These are phyloP conservation scores for Lithocarpus polystachyus DNA, from an alignment of 306 rosid genomes.

Conservation along the genomic window DNA sequence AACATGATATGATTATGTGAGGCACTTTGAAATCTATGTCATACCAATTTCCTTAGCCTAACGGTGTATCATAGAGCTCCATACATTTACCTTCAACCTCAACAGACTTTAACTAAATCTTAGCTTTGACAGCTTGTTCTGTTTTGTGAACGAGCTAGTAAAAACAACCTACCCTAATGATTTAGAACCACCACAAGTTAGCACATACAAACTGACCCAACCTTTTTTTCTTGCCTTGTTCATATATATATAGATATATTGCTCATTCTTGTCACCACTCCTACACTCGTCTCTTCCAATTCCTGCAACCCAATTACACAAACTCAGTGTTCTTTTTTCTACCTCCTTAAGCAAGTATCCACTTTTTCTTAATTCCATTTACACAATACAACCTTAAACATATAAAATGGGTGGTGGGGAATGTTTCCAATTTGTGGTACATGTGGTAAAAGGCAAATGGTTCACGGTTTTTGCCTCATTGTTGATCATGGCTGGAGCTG, in stretches of 20 bases:
- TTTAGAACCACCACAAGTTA: not conserved
- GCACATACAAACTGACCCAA: not conserved
- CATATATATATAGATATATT: not conserved
- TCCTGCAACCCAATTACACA: too few species aligned
- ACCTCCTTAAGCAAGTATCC: too few species aligned
- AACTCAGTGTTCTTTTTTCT: too few species aligned
- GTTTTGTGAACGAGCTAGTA: not conserved
- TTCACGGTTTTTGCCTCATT: conserved; percentile 47
- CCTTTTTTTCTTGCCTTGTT: not conserved
- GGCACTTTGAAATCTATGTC: too few species aligned
- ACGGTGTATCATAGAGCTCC: not conserved
- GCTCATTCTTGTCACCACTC: not conserved
- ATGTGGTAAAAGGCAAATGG: conserved; percentile 38
- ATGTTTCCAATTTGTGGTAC: not conserved
- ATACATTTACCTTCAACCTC: not conserved
- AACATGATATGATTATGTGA: too few species aligned
- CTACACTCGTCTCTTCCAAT: too few species aligned
- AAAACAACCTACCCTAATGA: not conserved
- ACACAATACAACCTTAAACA: not conserved
- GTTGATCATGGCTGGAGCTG: conserved; percentile 48
- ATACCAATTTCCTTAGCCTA: not conserved
- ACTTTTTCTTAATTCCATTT: not conserved
- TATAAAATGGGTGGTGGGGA: not conserved
- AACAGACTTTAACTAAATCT: not conserved
- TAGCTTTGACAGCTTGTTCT: not conserved